Evolutionary conservation across 2,329 filamentous ascomycete species (phyloP), one percentile per base, ranked within the genome.

Genomic region (Cordyceps cicadae): DNA sequence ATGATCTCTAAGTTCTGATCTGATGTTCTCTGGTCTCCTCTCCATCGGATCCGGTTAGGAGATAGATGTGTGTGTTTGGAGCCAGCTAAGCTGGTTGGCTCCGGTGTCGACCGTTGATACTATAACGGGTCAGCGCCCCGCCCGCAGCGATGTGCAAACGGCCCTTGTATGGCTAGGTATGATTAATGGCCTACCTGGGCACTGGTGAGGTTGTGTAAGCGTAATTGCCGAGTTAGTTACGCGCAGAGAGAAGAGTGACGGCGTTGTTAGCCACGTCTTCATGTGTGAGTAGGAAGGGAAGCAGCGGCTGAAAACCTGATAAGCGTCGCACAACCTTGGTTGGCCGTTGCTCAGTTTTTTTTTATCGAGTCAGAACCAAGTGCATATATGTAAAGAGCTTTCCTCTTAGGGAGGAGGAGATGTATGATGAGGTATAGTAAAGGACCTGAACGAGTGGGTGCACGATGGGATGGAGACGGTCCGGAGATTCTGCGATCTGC

Each of bases 141-240:
- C 34, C 55, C 46, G 55, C 55, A 51, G 46, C 24, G 46, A 51
- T 17, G 11, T 37, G 32, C 46, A 58, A 51, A 51, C 32, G 24
- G 12, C 21, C 17, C 34, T 9, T 39, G 24, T 12, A 29, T 19
- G 3, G 21, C 34, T 26, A 17, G 17, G 46, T 19, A 49, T 15
- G 21, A 21, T 37, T 11, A 1, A 34, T 11, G 34, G 2, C 29
- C n/a, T 24, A 17, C 41, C 53, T 34, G 43, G n/a, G n/a, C 11
- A 49, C 34, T 37, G 79, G 69, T 64, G 93, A 96, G 29, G 5
- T 5, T 29, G 29, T 29, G 29, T 29, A 29, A 29, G 29, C 5
- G 29, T 26, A n/a, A 12, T n/a, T 39, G 11, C 9, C 8, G 17
- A 26, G 5, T 29, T 17, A 4, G 19, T 48, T 7, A 48, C n/a